Base-by-base conservation (phyloP, 495 filamentous ascomycete genomes). In the Xylaria scruposa region DNA sequence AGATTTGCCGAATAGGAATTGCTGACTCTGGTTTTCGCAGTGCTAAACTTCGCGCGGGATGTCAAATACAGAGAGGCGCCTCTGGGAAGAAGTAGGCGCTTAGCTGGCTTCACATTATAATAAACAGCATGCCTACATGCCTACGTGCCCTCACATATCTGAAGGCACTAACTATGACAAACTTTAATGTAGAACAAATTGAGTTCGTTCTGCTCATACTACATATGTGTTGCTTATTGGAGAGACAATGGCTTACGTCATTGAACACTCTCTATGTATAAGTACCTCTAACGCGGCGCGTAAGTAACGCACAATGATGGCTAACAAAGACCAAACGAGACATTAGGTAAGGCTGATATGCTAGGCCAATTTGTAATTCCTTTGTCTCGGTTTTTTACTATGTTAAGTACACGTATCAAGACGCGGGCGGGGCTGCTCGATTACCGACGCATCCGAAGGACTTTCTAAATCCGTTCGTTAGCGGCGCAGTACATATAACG, bases 391-490 rank as follows among this genome's bases (percentile, higher is more conserved):
- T 47, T 12, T 63, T 66, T 38, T 38, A 38, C 36, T 38, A 38
- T 38, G 36, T 38, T 38, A 38, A 38, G 36, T 51, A 42, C 38
- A 42, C 38, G 38, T 17, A 66, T 42, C 12, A 33, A 15, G 42
- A 19, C 1, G 10, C 13, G 8, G 26, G 62, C 62, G 62, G 62
- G 62, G 62, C 44, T 40, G 1, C 4, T 44, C 10, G 49, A 70
- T 38, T 70, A 70, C 67, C 67, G 67, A 70, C 54, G 44, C 67
- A 70, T 70, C 67, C 67, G 67, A 60, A 70, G 54, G 67, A 49
- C 49, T 70, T 47, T 70, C 67, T 47, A 12, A 47, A 70, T 70
- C 24, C 56, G 44, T 47, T 40, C 42, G 38, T 53, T 61, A 51
- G 44, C 51, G 67, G 67, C 67, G 67, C 56, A 61, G 56, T 9